Base-by-base conservation (phyloP, 2,329 filamentous ascomycete species). In the Fusarium buharicum region DNA sequence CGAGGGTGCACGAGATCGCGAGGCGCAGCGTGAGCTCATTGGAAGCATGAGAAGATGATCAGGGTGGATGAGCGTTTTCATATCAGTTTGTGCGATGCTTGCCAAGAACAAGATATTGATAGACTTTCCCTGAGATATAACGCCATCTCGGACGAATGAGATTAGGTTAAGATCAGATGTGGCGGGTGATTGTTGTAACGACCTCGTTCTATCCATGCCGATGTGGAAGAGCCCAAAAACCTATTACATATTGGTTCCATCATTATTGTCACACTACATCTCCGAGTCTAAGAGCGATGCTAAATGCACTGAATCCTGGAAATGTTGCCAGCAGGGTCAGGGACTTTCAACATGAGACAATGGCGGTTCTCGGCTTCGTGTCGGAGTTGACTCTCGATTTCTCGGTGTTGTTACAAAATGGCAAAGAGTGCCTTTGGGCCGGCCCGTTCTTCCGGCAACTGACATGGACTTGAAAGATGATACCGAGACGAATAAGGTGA, bases 21-120 rank as follows among this genome's bases (percentile, higher is more conserved):
- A 92, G 69, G 88, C 91, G 55, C 95, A 98, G 77, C 84, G 88
- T 71, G 94, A 97, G 79, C 89, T 97, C 79, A 96, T 98, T 60
- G 83, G 83, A 22, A 85, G 83, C 72, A 86, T 85, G 80, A 76
- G 73, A 70, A 76, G 76, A 72, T 81, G 71, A 78, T 59, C 27
- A 46, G 43, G 31, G 20, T 20, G 30, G 50, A 30, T 37, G 38
- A 28, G 28, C 55, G 16, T 16, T 10, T 20, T 34, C 22, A 31
- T 33, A 22, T 37, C 41, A 27, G 18, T 24, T 17, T 28, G 45
- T 40, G 50, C 38, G 51, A 39, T 40, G 36, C 55, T 51, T 58
- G 50, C 46, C 44, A 52, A 45, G 53, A 55, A 43, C 36, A 48
- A 51, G 38, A 45, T 44, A 46, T 53, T 51, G 54, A 64, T 64